Evolutionary conservation across 2,329 filamentous ascomycete species (phyloP), one percentile per base, ranked within the genome.

Genomic region (Pyricularia sp.): DNA sequence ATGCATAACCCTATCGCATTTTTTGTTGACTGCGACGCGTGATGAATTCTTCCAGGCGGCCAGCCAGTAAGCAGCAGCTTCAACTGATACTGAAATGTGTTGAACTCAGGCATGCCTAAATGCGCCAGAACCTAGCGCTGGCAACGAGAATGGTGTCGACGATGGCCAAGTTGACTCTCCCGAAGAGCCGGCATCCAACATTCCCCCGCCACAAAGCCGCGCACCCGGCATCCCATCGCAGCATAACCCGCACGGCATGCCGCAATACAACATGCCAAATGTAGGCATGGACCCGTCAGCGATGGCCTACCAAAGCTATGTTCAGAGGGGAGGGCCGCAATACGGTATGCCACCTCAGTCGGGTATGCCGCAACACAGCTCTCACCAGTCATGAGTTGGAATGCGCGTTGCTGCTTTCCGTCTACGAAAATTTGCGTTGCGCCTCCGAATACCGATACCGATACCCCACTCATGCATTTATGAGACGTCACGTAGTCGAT

Each of bases 111-210:
- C 94, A 63, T 99, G 94, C 75, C 79, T 99, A 67, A 99, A 99
- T 76, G 94, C 94, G 24, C 94, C 94, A 57, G 94, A 99, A 76
- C 93, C 93, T 63, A 82, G 88, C 28, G 84, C 87, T 40, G 90
- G 90, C 72, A 87, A 86, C 72, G 91, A 96, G 74, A 92, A 92
- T 71, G 89, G 89, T 63, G 88, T 90, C 67, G 89, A 93, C 69
- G 88, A 89, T 68, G 88, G 89, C 70, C 85, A 89, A 68, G 89
- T 91, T 72, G 92, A 97, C 70, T 96, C 93, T 1, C 93, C 93
- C 64, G 94, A 97, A 77, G 94, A 97, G 76, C 87, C 92, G 67
- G 78, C 86, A 68, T 85, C 84, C 72, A 89, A 92, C 71, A 83
- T 96, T 66, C 89, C 89, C 62, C 85, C 88, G 55, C 84, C 85